Conservation (phyloP, 108 stramenopile species). For the Fragilariopsis cylindrus region DNA sequence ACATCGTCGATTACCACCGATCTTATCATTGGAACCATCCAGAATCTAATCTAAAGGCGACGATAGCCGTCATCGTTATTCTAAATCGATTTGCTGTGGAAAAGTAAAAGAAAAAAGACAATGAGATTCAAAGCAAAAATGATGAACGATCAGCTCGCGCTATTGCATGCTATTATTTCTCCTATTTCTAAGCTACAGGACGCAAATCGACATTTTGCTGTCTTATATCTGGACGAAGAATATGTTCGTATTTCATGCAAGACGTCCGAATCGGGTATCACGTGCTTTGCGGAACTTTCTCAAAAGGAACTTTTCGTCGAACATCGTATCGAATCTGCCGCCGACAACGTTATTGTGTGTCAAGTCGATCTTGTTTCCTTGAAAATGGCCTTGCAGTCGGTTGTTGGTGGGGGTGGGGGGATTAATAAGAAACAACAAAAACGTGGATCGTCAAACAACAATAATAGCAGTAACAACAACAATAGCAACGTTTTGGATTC, state of each 20-base stretch:
- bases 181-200: constrained; percentile 58
- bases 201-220: constrained; percentile 42
- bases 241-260: constrained; percentile 58
- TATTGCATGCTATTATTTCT: constrained; percentile 61
- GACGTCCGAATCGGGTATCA: constrained; percentile 62
- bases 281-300: constrained; percentile 77
- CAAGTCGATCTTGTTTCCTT: constrained; percentile 80
- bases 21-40: background rate
- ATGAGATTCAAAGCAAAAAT: constrained; percentile 90
- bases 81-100: no score
- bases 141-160: constrained; percentile 67
- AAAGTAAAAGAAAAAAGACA: constrained; percentile 1
- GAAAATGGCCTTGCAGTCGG: constrained; percentile 71
- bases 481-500: constrained; percentile 13
- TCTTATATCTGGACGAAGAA: constrained; percentile 73
- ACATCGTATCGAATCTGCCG: constrained; percentile 79
- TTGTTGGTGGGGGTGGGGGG: constrained; percentile 36
- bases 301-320: constrained; percentile 68
- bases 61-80: no score
- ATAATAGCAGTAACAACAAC: constrained; percentile 17
- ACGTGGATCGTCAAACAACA: constrained; percentile 1
- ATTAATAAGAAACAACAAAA: background rate
- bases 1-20: background rate
- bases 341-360: constrained; percentile 83
- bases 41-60: background rate